Conservation (phyloP, 768 basidiomycete genomes). For the Termitomyces sp. region DNA sequence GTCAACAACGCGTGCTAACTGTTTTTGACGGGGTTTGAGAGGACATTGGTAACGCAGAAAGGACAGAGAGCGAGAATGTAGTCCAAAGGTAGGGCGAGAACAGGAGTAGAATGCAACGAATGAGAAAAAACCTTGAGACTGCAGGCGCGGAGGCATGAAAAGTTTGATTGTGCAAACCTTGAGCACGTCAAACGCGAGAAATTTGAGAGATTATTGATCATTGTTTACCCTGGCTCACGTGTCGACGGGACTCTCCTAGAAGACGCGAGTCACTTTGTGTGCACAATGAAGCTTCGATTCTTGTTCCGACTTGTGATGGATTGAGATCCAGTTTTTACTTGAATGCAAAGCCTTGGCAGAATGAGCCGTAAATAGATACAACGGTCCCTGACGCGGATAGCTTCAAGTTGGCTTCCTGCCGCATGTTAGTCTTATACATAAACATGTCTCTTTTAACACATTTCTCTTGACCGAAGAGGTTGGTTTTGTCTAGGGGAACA, state of each 20-base stretch:
- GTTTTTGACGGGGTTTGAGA: conserved; percentile 18
- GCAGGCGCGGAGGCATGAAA: conserved; percentile 47
- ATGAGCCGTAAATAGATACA: neutral
- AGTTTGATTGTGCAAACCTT: conserved; percentile 4
- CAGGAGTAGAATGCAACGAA: conserved; percentile 58
- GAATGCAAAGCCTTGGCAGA: neutral
- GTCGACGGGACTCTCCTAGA: neutral
- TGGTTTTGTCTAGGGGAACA: neutral
- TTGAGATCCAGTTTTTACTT: neutral
- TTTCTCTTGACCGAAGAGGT: neutral
- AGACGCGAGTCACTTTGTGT: too few species aligned
- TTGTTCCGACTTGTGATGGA: neutral
- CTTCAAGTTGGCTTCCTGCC: too few species aligned
- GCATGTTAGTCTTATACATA: neutral
- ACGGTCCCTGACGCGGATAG: too few species aligned
- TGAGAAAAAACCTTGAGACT: conserved; percentile 43
- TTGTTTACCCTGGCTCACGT: conserved; percentile 17
- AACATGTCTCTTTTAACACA: too few species aligned
- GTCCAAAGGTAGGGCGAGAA: conserved; percentile 28
- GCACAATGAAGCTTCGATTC: too few species aligned
- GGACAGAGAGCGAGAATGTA: conserved; percentile 31
- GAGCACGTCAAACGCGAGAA: conserved; percentile 14
- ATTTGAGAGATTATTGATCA: conserved; percentile 30
- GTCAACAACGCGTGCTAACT: conserved; percentile 24
- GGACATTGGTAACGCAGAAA: conserved; percentile 32